These are phyloP conservation scores for Senna tora DNA, from an alignment of 306 rosid species.

Conservation along the genomic window DNA sequence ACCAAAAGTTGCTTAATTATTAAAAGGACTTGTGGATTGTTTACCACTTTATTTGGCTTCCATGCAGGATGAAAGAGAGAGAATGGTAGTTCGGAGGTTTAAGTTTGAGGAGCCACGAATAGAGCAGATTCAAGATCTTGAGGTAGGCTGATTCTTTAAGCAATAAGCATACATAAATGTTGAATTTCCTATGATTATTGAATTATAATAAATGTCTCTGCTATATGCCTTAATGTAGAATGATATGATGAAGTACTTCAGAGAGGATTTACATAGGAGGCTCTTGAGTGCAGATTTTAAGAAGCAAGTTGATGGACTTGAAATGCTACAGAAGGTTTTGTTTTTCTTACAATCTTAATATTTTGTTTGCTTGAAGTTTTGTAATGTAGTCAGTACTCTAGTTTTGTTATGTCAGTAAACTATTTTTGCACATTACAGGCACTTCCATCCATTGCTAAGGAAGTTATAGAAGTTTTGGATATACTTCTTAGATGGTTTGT, in stretches of 20 bases:
- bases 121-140: slow-evolving; percentile 99
- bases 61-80: slow-evolving; percentile 93
- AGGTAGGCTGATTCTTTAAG: slow-evolving; percentile 54
- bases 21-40: slow-evolving; percentile 23
- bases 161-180: slow-evolving; percentile 18
- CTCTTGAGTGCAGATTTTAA: slow-evolving; percentile 91
- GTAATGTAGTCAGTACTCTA: not conserved
- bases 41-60: slow-evolving; percentile 23
- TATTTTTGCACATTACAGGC: slow-evolving; percentile 58
- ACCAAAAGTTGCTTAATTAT: slow-evolving; percentile 12
- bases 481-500: slow-evolving; percentile 93
- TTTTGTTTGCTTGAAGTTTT: slow-evolving; percentile 18
- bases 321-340: slow-evolving; percentile 89
- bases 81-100: slow-evolving; percentile 77
- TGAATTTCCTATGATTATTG: slow-evolving; percentile 28
- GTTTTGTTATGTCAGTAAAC: not conserved
- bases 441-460: slow-evolving; percentile 83
- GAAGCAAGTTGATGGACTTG: slow-evolving; percentile 98
- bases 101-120: slow-evolving; percentile 95
- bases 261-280: slow-evolving; percentile 96
- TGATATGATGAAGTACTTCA: slow-evolving; percentile 89
- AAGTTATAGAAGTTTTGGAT: slow-evolving; percentile 86
- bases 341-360: slow-evolving; percentile 15
- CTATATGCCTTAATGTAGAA: slow-evolving; percentile 57
- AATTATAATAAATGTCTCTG: slow-evolving; percentile 31